phyloP scores from a whole-genome alignment of 2,329 filamentous ascomycete genomes.

The Paecilomyces niveus region DNA sequence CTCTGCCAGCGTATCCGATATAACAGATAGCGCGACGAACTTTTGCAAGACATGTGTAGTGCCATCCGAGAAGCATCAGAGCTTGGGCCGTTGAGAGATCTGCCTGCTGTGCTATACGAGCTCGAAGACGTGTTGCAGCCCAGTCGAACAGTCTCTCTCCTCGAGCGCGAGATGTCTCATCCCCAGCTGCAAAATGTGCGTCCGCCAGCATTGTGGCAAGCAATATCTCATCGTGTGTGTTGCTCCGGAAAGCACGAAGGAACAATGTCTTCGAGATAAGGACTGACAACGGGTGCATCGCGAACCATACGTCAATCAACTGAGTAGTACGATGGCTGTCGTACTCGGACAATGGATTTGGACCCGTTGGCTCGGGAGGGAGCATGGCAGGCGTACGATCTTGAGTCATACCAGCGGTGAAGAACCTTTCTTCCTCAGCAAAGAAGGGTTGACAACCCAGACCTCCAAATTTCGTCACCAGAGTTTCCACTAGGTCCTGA shows the following conservation, averaged over 20 bases:
- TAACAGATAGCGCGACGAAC: slow-evolving; percentile 30
- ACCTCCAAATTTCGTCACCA: slow-evolving; percentile 6
- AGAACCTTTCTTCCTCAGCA: slow-evolving; percentile 4
- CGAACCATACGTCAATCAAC: slow-evolving; percentile 38
- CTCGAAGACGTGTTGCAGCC: slow-evolving; percentile 27
- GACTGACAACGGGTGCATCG: slow-evolving; percentile 33
- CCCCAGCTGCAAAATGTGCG: slow-evolving; percentile 28
- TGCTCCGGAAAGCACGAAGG: slow-evolving; percentile 30
- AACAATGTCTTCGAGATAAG: slow-evolving; percentile 38
- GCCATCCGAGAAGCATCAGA: slow-evolving; percentile 32
- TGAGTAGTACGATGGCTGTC: slow-evolving; percentile 14
- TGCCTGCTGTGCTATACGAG: slow-evolving; percentile 12
- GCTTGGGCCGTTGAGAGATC: slow-evolving; percentile 20
- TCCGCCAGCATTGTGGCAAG: slow-evolving; percentile 36
- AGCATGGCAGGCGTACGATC: slow-evolving; percentile 9
- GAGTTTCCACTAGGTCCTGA: slow-evolving; percentile 10
- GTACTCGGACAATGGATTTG: slow-evolving; percentile 7
- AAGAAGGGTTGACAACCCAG: slow-evolving; percentile 7
- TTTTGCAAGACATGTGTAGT: slow-evolving; percentile 24
- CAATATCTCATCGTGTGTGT: slow-evolving; percentile 33
- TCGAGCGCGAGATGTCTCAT: slow-evolving; percentile 17
- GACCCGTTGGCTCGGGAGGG: slow-evolving; percentile 1
- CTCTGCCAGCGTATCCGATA: slow-evolving; percentile 24
- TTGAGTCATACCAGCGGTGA: slow-evolving; percentile 3
- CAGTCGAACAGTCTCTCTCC: slow-evolving; percentile 28